Base-by-base conservation (phyloP, 202 grass and related monocot genomes). In the Schoenoplectus triqueter region DNA sequence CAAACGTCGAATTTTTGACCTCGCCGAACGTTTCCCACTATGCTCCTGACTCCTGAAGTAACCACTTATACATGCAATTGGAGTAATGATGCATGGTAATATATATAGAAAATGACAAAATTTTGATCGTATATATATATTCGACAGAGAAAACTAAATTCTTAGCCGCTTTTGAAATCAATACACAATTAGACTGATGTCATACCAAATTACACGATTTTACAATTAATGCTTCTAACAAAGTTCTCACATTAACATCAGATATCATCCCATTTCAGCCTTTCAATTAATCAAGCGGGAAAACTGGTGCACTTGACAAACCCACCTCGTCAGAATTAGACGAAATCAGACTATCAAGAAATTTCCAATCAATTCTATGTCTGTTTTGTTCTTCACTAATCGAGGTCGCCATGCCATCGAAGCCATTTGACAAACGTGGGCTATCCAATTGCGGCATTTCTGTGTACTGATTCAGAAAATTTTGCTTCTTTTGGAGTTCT, bases 321-420 rank as follows among this genome's bases (percentile, higher is more conserved):
- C 79, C 68, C 0, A 84, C 44, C 7, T 80, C 76, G 2, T 85
- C 85, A 66, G 67, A 88, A 41, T 86, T 60, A 45, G 86, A 90
- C 2, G 86, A 88, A 9, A 92, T 60, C 87, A 93, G 82, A 69
- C 64, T 81, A 84, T 91, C 89, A 0, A 93, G 64, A 82, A 93
- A 89, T 39, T 85, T 93, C 89, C 92, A 91, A 77, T 93, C 92
- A 40, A 93, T 84, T 73, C 31, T 77, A 9, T 73, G 70, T 4
- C 70, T 52, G 45, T 52, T 51, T 2, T 66, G 64, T 71, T 83
- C 64, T 55, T 83, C 81, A 9, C 22, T 10, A 55, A 69, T 59
- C 7, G 65, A 67, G 46, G 40, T 69, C 3, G 66, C 41, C 8
- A 69, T 83, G 81, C 65, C 64, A 56, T 83, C 81, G 4, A 83